Base-by-base conservation (phyloP, 257 asterid genomes). In the Solanum tarapatanum region DNA sequence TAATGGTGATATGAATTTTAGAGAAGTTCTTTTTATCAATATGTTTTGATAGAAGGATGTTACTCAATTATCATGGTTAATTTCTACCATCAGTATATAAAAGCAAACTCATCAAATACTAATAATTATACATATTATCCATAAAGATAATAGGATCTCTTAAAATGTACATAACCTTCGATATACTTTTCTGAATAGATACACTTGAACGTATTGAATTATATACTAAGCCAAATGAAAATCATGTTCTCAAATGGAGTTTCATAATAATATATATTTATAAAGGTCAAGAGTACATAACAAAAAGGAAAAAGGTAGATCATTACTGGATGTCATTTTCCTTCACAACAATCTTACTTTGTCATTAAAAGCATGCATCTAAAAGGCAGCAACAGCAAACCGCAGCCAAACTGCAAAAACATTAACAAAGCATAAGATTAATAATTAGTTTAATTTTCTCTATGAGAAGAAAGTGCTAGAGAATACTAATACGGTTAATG, bases 391-490 rank as follows among this genome's bases (percentile, higher is more conserved):
- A 90, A 68, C 92, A 89, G 80, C 92, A 90, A 64, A 90, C 33
- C 62, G 92, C 92, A 75, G 91, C 91, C 92, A 90, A 86, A 89
- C 92, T 90, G 91, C 89, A 90, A 33, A 73, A 43, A 60, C 2
- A 60, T 37, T 58, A n/a, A 9, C 32, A 51, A 58, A 16, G 17
- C 16, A 68, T 32, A 39, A 36, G 2, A 30, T 87, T 82, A 64
- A 32, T n/a, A 43, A 43, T 16, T 23, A 14, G 60, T 37, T 74
- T 32, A 39, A 28, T 23, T 17, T 33, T 41, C 11, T 58, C 64
- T 14, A 36, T 3, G 9, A 84, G 1, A 85, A 26, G 23, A 83
- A 36, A 41, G 13, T 24, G 13, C n/a, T 41, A 77, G 8, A 51
- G 33, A 4, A 39, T 51, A 36, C 4, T 64, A 3, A n/a, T 24